Percentiles rank a stretch among this genome's conserved stretches.
phyloP scores from a whole-genome alignment of 1,139 yeast genomes.

The Citeromyces siamensis region DNA sequence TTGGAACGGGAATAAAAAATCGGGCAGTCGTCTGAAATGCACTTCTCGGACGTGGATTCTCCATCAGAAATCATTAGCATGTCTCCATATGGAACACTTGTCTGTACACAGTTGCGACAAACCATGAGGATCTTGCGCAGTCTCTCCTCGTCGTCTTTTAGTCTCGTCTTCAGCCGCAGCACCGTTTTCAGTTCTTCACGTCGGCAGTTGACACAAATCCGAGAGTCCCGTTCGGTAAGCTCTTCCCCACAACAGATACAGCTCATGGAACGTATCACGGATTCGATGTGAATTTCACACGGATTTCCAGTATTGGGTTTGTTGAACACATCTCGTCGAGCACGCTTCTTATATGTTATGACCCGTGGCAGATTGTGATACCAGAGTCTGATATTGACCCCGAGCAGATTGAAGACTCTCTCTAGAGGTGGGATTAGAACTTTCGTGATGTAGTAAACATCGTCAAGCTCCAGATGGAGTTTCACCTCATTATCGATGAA shows the following conservation, averaged over 20 bases:
- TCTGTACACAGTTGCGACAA: conserved; percentile 13
- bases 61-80: neutral
- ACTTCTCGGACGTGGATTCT: conserved; percentile 11
- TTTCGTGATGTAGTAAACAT: conserved; percentile 74
- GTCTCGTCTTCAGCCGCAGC: conserved; percentile 18
- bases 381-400: conserved; percentile 75
- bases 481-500: conserved; percentile 29
- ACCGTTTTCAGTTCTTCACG: conserved; percentile 18
- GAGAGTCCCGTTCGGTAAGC: neutral
- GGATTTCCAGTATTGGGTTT: neutral
- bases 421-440: conserved; percentile 85
- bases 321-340: neutral
- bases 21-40: conserved; percentile 31
- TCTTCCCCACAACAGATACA: conserved; percentile 5
- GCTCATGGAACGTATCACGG: neutral
- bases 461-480: conserved; percentile 43
- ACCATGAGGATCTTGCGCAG: conserved; percentile 10
- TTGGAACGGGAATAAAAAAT: conserved; percentile 25
- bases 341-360: neutral
- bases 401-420: conserved; percentile 69
- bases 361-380: conserved; percentile 49
- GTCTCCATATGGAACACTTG: conserved; percentile 5
- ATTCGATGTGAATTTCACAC: conserved; percentile 4
- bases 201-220: conserved; percentile 24
- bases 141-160: conserved; percentile 12